A percentile compares a stretch with the other conserved stretches of the same genome.
Conservation (phyloP, 129 eudicot genomes). For the Lactuca saligna region DNA sequence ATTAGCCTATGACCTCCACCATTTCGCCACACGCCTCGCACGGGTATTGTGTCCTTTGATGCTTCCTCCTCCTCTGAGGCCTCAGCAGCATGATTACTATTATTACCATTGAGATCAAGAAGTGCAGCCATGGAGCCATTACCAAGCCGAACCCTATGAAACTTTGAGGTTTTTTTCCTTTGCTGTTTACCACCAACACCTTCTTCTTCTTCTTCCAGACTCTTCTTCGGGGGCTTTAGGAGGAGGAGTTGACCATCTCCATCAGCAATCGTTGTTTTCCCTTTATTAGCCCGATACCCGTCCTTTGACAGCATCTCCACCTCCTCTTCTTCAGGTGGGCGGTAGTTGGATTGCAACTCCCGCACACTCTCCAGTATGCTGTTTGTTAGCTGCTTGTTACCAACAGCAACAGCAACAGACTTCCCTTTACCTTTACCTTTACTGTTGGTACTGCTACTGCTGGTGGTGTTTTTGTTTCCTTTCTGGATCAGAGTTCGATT, state of each 20-base stretch:
- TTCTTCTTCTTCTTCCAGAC: constrained; percentile 4
- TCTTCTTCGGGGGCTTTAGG: constrained; percentile 28
- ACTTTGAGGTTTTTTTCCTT: constrained; percentile 73
- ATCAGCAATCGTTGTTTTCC: constrained; percentile 44
- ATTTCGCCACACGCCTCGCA: constrained; percentile 78
- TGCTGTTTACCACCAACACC: constrained; percentile 45
- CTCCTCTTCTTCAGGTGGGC: constrained; percentile 43
- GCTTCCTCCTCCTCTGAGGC: neutral
- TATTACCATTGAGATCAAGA: constrained; percentile 45
- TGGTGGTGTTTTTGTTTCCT: constrained; percentile 8
- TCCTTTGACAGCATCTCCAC: constrained; percentile 70
- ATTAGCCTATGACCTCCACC: constrained; percentile 86
- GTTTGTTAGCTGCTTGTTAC: constrained; percentile 47
- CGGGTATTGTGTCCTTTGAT: constrained; percentile 42
- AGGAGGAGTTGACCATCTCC: constrained; percentile 37
- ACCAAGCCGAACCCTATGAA: constrained; percentile 73
- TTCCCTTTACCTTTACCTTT: constrained; percentile 50
- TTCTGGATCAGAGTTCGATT: constrained; percentile 29
- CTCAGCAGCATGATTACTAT: constrained; percentile 29
- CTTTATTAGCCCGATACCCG: constrained; percentile 65
- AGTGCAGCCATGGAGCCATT: constrained; percentile 61
- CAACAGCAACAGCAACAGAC: constrained; percentile 21
- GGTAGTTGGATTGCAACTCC: constrained; percentile 55
- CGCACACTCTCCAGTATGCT: constrained; percentile 51
- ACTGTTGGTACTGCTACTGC: neutral